Base-by-base conservation (phyloP, 2,329 filamentous ascomycete species). In the Penicillium sp. region DNA sequence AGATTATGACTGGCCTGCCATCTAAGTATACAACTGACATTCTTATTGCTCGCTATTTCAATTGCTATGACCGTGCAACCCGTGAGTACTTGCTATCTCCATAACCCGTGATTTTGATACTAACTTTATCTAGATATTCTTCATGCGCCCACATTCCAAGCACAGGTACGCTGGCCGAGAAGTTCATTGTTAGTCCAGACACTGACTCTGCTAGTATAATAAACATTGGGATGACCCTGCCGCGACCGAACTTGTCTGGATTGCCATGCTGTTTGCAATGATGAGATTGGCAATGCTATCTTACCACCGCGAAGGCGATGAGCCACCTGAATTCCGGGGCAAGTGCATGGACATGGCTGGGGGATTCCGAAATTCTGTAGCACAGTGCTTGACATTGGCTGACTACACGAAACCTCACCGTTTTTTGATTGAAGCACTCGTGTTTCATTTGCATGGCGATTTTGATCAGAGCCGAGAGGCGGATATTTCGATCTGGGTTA, bases 21-120 rank as follows among this genome's bases (percentile, higher is more conserved):
- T 81, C 88, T 0, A 93, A 91, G 69, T 86, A 89, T 36, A 88
- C 86, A 25, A 88, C 94, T n/a, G 85, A 96, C 66, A 87, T 90
- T 25, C 80, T 97, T 17, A 88, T 96, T 58, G 87, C 88, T 59
- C 86, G 93, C 57, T 99, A 95, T 70, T 97, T 97, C 78, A 93
- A 93, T 70, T 93, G 89, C 28, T 85, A 84, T 62, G 85, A 87
- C 63, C 85, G 84, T 14, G 81, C 82, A 28, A 82, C 84, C 48
- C 82, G 77, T 79, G 67, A 64, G 84, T 86, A 35, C n/a, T 14
- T 5, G 8, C 8, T 5, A 5, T 42, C 33, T 16, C 10, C 12
- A 10, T n/a, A 9, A 0, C 9, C 6, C 2, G 37, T 44, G 16
- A n/a, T 30, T 7, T 10, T 35, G 10, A 33, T 30, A 17, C 16